Conservation (phyloP, 1,284 basidiomycete genomes). For the Cryptococcus floricola region DNA sequence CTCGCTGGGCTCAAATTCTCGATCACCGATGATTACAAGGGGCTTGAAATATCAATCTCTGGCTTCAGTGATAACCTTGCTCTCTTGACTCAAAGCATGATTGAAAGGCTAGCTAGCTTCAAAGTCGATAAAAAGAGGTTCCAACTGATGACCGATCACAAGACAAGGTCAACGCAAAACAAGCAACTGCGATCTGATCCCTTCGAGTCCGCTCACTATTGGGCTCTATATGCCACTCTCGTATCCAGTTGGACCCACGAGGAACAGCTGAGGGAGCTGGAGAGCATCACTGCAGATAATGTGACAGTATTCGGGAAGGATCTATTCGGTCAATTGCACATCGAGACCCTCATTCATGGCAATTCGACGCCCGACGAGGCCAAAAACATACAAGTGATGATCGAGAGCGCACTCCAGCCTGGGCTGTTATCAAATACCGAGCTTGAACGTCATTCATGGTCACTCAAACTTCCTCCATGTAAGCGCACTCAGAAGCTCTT, state of each 20-base stretch:
- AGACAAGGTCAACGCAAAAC: not conserved
- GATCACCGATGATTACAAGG: conserved; percentile 58
- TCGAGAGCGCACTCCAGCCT: conserved; percentile 66
- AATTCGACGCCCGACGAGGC: conserved; percentile 85
- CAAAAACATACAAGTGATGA: conserved; percentile 64
- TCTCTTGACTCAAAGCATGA: conserved; percentile 69
- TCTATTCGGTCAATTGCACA: conserved; percentile 65
- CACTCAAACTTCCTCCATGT: conserved; percentile 68
- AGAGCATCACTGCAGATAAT: conserved; percentile 65
- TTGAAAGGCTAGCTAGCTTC: conserved; percentile 68
- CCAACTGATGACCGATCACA: conserved; percentile 30
- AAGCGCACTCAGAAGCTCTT: conserved; percentile 15
- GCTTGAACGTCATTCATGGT: conserved; percentile 55
- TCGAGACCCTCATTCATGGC: conserved; percentile 76
- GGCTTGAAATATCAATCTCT: conserved; percentile 56
- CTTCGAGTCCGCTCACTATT: no score
- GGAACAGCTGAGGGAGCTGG: conserved; percentile 74
- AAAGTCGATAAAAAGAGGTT: conserved; percentile 70
- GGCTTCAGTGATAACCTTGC: conserved; percentile 93
- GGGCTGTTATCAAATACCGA: conserved; percentile 59
- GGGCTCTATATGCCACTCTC: conserved; percentile 63
- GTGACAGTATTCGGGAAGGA: conserved; percentile 64
- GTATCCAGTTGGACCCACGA: conserved; percentile 72
- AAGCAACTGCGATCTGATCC: conserved; percentile 51
- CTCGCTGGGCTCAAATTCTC: conserved; percentile 83